Evolutionary conservation across 768 basidiomycete species (phyloP), one percentile per base, ranked within the genome.

Genomic region (Hygrocybe coccinea): DNA sequence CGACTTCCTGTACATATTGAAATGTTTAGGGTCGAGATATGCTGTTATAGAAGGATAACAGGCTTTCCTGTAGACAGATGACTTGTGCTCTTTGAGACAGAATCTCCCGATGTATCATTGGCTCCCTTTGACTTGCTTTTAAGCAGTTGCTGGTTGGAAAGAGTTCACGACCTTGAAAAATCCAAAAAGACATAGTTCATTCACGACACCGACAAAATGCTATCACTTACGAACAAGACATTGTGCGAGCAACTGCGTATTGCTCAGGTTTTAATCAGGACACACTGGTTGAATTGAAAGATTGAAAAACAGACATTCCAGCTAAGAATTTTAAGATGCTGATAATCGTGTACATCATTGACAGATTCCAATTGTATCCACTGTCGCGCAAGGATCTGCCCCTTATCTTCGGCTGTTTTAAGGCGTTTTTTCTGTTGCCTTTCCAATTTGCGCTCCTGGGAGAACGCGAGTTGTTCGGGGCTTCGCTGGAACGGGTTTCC

Each of bases 71-170:
- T 43, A 97, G 78, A 66, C 93, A 95, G 43, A 93, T 69, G 22
- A 97, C 80, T 68, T 95, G 90, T 2, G 89, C 83, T n/a, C 79
- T 64, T 55, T 87, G 81, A 2, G 79, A 78, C 14, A 81, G 69
- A n/a, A 95, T 76, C 68, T 97, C 95, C 48, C 76, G 74, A 56
- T 83, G 79, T 12, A 92, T 72, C 87, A 94, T 88, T 14, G 82
- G 79, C 61, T 84, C 82, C 58, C 94, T 77, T 65, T 87, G 83
- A 19, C 64, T 66, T 46, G 83, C 86, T 69, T 89, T 91, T 46
- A 95, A 74, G 64, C 91, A 93, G 64, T 89, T 83, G 61, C 89
- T 90, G n/a, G 78, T 83, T 1, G 91, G 91, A 62, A 93, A 92
- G 52, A 93, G 73, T 43, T 89, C 83, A 34, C 91, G 81, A 41